Evolutionary conservation across 352 stramenopile genomes (phyloP).

Genomic region (Phytophthora niederhauseri): DNA sequence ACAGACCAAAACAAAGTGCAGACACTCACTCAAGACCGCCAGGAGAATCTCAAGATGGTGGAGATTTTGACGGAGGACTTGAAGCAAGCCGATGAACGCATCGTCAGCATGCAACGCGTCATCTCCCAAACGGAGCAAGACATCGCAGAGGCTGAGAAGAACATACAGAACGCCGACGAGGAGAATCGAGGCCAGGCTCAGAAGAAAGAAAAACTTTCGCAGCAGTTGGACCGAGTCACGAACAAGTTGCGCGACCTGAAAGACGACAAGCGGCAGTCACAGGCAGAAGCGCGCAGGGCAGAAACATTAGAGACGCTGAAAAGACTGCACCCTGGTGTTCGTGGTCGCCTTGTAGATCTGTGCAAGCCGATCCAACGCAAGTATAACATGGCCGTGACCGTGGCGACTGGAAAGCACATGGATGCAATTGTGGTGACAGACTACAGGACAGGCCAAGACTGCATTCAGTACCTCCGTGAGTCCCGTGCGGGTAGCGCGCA

Average conservation of each 20-base stretch:
- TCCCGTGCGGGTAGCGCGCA: constrained; percentile 94
- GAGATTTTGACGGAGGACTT: constrained; percentile 67
- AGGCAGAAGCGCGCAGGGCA: constrained; percentile 85
- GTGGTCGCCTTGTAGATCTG: constrained; percentile 96
- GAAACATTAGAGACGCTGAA: constrained; percentile 88
- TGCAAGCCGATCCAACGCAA: constrained; percentile 96
- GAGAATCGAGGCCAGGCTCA: constrained; percentile 65
- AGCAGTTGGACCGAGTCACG: constrained; percentile 77
- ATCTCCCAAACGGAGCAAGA: constrained; percentile 65
- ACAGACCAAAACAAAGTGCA: constrained; percentile 78
- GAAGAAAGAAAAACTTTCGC: constrained; percentile 67
- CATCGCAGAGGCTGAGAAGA: constrained; percentile 57
- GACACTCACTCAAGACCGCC: constrained; percentile 69
- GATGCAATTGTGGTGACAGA: constrained; percentile 89
- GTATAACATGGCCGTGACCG: constrained; percentile 98
- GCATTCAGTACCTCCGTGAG: constrained; percentile 95
- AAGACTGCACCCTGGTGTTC: constrained; percentile 92
- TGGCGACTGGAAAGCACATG: constrained; percentile 98
- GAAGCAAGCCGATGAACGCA: constrained; percentile 62
- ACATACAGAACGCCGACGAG: constrained; percentile 58
- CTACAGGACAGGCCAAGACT: constrained; percentile 85
- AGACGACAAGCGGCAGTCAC: constrained; percentile 92
- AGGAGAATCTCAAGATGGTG: constrained; percentile 76
- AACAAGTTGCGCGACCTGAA: constrained; percentile 92
- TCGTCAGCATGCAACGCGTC: constrained; percentile 74